Base-by-base conservation (phyloP, 352 stramenopile genomes). In the Blastocystis sp. region DNA sequence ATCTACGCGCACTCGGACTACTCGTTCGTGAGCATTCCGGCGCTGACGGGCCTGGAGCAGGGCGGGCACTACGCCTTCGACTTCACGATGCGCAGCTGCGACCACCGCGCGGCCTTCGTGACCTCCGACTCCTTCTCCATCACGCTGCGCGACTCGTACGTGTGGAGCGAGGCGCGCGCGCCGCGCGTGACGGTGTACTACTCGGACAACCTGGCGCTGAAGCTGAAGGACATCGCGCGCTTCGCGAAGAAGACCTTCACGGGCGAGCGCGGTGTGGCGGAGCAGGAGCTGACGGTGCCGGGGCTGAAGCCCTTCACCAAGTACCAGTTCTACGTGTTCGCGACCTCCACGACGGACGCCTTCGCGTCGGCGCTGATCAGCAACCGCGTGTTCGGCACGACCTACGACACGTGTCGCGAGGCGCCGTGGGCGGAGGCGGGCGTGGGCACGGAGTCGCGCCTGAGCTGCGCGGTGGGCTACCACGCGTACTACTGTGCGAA, bases 281-380 rank as follows among this genome's bases (percentile, higher is more conserved):
- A 48, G 19, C 21, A 77, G 2, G 7, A 60, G 14, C 60, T 56
- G 9, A 3, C 1, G n/a, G 60, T 77, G 9, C 1, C 66, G n/a
- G 52, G 52, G 0, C 41, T 77, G 5, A 60, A 53, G 28, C 66
- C 66, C n/a, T 9, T 34, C 23, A 77, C 66, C 1, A 17, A 9
- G 21, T 77, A 77, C 52, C 66, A 77, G 40, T 60, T 77, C 66
- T 77, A 56, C 34, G 66, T 53, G 38, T 77, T 77, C 66, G 34
- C 41, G 3, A 77, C 19, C 52, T 34, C 9, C 5, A 34, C 38
- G 10, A 60, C 66, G 21, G 28, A 34, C 28, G 28, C 28, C 28
- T 60, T 28, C 10, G 45, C 60, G 19, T 14, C 4, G 5, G 38
- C 28, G 11, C n/a, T 77, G 40, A 60, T 77, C 11, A 60, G 38